Evolutionary conservation across 1,139 yeast species (phyloP), one percentile per base, ranked within the genome.

Genomic region (Diutina catenulata): DNA sequence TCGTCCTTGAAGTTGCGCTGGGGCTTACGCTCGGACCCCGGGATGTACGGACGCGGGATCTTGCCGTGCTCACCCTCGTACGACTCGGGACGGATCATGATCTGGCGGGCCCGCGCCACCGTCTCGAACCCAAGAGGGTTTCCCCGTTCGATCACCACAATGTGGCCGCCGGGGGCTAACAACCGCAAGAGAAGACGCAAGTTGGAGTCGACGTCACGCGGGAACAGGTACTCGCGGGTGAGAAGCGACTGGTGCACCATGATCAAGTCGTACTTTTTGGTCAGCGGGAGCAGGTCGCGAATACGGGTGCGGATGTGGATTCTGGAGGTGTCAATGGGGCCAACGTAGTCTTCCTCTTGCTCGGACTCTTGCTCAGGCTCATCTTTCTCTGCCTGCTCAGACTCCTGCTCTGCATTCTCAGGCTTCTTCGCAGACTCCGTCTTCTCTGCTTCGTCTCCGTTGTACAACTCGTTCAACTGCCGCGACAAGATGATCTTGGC

Each of bases 61-160:
- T 81, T 80, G 1, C 80, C 80, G 16, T 57, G 52, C 45, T 76
- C 83, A 3, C 59, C 54, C 6, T 60, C 65, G 46, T 62, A 67
- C 5, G 75, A 70, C 49, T 84, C 94, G 0, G 96, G 95, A 45
- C 96, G 71, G 18, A 91, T 62, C 75, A 87, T 75, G 8, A 84
- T 57, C 55, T 91, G 95, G 49, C 98, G 69, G 1, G 97, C 96
- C 41, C 95, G 68, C 0, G 95, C 94, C 43, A 87, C 70, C 5
- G 78, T 69, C 56, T 91, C 97, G 52, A 86, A 86, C 0, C 97
- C 97, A 27, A 78, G 56, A 0, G 96, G 84, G 41, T 82, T 84
- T 2, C 98, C 98, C 46, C 96, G 68, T 59, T 91, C 97, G 3
- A 88, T 62, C 6, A 91, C 56, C 1, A 86, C 76, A 15, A 88